Conservation (phyloP, 495 filamentous ascomycete genomes). For the Podospora pseudopauciseta region DNA sequence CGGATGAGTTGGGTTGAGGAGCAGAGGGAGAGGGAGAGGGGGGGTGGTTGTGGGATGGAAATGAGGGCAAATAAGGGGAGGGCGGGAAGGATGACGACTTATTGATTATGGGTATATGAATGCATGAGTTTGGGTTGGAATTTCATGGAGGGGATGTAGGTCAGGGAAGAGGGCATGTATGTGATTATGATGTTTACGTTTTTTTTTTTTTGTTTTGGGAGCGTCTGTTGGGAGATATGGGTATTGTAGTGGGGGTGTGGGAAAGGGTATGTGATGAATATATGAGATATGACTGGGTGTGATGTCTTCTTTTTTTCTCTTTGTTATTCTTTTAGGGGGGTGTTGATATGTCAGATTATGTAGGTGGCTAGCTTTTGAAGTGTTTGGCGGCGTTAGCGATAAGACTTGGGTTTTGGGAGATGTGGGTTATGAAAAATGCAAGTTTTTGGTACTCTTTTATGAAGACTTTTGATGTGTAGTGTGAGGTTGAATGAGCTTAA, state of each 20-base stretch:
- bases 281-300: background rate
- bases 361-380: too few relatives aligned
- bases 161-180: background rate
- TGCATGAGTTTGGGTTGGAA: background rate
- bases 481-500: too few relatives aligned
- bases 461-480: too few relatives aligned
- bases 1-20: constrained; percentile 27
- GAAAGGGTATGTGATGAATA: background rate
- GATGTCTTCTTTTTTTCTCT: background rate
- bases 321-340: too few relatives aligned
- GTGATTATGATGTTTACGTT: background rate
- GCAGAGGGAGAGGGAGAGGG: background rate
- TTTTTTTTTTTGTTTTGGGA: background rate
- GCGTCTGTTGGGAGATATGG: too few relatives aligned
- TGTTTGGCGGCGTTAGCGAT: too few relatives aligned
- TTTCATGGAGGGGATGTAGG: too few relatives aligned
- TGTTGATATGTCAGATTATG: too few relatives aligned
- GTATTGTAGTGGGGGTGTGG: too few relatives aligned
- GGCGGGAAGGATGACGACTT: background rate
- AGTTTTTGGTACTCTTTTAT: too few relatives aligned
- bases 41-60: background rate
- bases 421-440: too few relatives aligned
- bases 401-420: too few relatives aligned
- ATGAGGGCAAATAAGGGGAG: background rate
- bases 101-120: background rate